Evolutionary conservation across 495 filamentous ascomycete species (phyloP).

Genomic region (Talaromyces borbonicus): DNA sequence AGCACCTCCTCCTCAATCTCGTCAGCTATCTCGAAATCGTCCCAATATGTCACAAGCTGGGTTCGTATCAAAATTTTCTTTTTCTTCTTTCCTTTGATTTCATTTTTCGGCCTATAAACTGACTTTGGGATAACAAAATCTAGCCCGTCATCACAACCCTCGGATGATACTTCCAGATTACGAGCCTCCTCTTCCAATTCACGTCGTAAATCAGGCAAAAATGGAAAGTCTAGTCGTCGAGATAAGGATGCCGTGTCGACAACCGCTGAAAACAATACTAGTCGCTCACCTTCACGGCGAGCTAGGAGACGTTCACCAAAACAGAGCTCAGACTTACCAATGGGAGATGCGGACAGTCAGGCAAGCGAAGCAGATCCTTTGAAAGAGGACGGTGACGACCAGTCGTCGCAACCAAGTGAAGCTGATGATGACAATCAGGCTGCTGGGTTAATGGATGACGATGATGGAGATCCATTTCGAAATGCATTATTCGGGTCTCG

Average conservation of each 20-base stretch:
- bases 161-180: conserved; percentile 32
- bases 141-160: conserved; percentile 35
- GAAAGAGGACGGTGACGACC: conserved; percentile 21
- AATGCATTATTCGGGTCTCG: conserved; percentile 60
- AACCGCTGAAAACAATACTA: conserved; percentile 19
- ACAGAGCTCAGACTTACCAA: conserved; percentile 40
- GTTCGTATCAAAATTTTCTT: conserved; percentile 28
- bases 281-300: conserved; percentile 26
- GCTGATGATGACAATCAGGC: conserved; percentile 45
- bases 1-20: conserved; percentile 34
- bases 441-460: conserved; percentile 49
- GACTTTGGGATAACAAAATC: too few relatives aligned
- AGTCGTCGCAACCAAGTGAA: conserved; percentile 45
- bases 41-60: conserved; percentile 76
- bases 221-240: conserved; percentile 23
- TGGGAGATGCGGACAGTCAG: conserved; percentile 42
- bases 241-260: conserved; percentile 6
- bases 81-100: not conserved
- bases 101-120: too few relatives aligned
- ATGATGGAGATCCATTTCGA: conserved; percentile 72
- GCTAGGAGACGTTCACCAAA: conserved; percentile 49
- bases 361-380: conserved; percentile 22
- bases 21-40: conserved; percentile 53
- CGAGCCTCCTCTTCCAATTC: conserved; percentile 42
- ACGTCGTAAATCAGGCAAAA: conserved; percentile 58